These are phyloP conservation scores for Saccharum spontaneum DNA, from an alignment of 176 grass and related monocot species.

Conservation along the genomic window DNA sequence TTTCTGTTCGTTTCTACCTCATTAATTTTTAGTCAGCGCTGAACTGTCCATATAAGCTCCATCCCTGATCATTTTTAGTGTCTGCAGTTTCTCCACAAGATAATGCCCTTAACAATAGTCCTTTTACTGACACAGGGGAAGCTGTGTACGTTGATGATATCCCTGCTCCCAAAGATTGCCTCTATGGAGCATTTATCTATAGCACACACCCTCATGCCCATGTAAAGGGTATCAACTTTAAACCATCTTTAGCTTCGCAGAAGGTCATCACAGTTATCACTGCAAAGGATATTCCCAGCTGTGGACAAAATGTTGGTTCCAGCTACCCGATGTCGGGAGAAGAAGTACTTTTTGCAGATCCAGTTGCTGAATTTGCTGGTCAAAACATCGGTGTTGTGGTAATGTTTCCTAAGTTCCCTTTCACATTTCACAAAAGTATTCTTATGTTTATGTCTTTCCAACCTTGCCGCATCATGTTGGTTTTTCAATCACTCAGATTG, in stretches of 20 bases:
- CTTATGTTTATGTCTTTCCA: not conserved
- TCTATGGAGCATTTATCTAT: slow-evolving; percentile 89
- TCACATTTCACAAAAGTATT: not conserved
- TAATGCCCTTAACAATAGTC: slow-evolving; percentile 8
- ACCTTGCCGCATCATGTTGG: not conserved
- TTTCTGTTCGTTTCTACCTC: not conserved
- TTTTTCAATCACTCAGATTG: slow-evolving; percentile 51
- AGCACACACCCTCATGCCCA: slow-evolving; percentile 69
- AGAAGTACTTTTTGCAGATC: slow-evolving; percentile 71
- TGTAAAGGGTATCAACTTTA: slow-evolving; percentile 53
- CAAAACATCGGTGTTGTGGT: slow-evolving; percentile 85
- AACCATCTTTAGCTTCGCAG: slow-evolving; percentile 60
- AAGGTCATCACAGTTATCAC: slow-evolving; percentile 63
- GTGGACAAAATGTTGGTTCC: slow-evolving; percentile 65
- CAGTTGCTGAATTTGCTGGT: slow-evolving; percentile 63
- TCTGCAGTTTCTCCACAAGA: not conserved
- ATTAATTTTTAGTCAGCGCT: not conserved
- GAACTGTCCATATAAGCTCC: slow-evolving; percentile 2
- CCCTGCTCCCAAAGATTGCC: slow-evolving; percentile 77
- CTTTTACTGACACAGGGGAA: slow-evolving; percentile 54
- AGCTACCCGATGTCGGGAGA: slow-evolving; percentile 31
- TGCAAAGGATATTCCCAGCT: slow-evolving; percentile 67
- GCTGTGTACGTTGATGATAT: slow-evolving; percentile 91
- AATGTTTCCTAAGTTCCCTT: slow-evolving; percentile 26
- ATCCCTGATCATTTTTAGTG: not conserved